A percentile compares a stretch with the other conserved stretches of the same genome.
phyloP scores from a whole-genome alignment of 306 rosid genomes.

The Quillaja saponaria region DNA sequence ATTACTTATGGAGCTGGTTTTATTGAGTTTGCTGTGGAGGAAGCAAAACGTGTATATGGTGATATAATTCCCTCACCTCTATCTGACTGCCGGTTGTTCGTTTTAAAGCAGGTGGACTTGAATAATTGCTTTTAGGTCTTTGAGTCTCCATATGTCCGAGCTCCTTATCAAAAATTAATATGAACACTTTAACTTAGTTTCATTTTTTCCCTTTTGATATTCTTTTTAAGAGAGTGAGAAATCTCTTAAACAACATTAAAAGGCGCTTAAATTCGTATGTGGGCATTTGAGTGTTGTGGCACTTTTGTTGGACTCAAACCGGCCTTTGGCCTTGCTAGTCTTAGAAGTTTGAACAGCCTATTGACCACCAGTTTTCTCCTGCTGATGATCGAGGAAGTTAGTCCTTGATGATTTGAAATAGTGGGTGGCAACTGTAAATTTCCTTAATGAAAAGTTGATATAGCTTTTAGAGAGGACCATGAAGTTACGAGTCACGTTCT shows the following conservation, averaged over 20 bases:
- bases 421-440: neutral
- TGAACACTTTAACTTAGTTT: neutral
- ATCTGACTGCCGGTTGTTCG: slow-evolving; percentile 81
- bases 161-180: slow-evolving; percentile 5
- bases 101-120: slow-evolving; percentile 76
- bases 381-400: slow-evolving; percentile 1
- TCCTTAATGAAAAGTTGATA: neutral
- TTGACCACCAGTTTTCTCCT: neutral
- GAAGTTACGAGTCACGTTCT: neutral
- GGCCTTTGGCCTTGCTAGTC: no score
- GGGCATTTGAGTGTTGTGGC: no score
- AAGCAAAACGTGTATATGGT: slow-evolving; percentile 92
- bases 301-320: no score
- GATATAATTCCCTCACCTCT: slow-evolving; percentile 88
- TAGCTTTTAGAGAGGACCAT: no score
- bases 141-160: slow-evolving; percentile 11
- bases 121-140: slow-evolving; percentile 23
- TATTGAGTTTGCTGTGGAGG: slow-evolving; percentile 90
- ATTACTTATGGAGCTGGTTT: slow-evolving; percentile 74
- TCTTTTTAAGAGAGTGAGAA: no score
- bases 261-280: no score
- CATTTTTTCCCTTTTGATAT: no score
- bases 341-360: no score
- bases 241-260: no score
- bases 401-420: neutral